These are phyloP conservation scores for Microcera coccophila DNA, from an alignment of 2,329 filamentous ascomycete genomes.

Conservation along the genomic window DNA sequence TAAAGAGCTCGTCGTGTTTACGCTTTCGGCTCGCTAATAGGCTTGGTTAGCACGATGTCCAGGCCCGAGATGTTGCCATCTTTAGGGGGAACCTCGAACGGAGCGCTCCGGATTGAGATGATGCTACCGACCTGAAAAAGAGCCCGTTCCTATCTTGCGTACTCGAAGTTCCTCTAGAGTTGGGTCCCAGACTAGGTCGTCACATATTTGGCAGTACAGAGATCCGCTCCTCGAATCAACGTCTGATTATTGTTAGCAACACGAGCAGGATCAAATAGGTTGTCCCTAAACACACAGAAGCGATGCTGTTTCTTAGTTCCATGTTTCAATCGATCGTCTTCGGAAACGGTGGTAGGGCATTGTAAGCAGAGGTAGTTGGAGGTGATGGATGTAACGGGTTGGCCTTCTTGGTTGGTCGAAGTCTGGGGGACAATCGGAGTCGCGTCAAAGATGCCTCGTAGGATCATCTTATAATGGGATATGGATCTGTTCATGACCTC, in stretches of 20 bases:
- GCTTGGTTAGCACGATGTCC: slow-evolving; percentile 3
- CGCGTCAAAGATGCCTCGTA: slow-evolving; percentile 67
- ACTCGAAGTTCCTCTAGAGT: slow-evolving; percentile 72
- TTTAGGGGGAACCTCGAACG: background rate
- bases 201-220: slow-evolving; percentile 76
- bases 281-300: slow-evolving; percentile 56
- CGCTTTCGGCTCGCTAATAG: slow-evolving; percentile 59
- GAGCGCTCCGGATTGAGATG: background rate
- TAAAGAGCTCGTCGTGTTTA: slow-evolving; percentile 68
- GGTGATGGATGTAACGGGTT: slow-evolving; percentile 57
- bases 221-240: slow-evolving; percentile 73
- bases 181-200: slow-evolving; percentile 79
- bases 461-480: slow-evolving; percentile 66
- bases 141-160: slow-evolving; percentile 64
- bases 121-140: slow-evolving; percentile 54
- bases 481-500: slow-evolving; percentile 66
- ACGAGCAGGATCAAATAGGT: background rate
- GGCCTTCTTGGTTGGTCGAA: slow-evolving; percentile 54
- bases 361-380: slow-evolving; percentile 70
- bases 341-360: slow-evolving; percentile 65
- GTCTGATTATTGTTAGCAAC: slow-evolving; percentile 46
- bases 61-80: too few species aligned
- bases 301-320: slow-evolving; percentile 65
- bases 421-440: slow-evolving; percentile 63
- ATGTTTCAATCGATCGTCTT: slow-evolving; percentile 63